These are phyloP conservation scores for Rhodosporidiobolus sp. DNA, from an alignment of 768 basidiomycete genomes.

Conservation along the genomic window DNA sequence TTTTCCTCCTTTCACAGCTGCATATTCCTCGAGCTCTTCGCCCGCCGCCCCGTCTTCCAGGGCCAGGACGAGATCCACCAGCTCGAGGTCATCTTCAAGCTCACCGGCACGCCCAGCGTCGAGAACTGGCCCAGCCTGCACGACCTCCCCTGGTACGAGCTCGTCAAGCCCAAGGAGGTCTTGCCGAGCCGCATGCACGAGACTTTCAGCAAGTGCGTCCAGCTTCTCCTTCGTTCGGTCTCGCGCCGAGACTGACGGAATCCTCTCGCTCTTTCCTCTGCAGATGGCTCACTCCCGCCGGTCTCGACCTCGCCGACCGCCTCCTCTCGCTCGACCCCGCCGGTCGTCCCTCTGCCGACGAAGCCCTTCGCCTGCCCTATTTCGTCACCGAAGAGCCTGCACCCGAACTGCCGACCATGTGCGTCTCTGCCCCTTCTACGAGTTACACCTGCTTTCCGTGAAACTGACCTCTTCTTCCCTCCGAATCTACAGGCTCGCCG, in stretches of 20 bases:
- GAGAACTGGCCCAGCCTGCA: conserved; percentile 69
- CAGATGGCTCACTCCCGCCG: conserved; percentile 76
- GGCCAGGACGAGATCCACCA: conserved; percentile 98
- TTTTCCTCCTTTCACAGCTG: conserved; percentile 60
- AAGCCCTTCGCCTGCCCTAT: conserved; percentile 78
- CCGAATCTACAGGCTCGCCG: conserved; percentile 59
- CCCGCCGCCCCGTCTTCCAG: conserved; percentile 94
- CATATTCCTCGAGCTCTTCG: conserved; percentile 97
- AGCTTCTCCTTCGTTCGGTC: too few relatives aligned
- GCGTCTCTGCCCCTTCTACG: conserved; percentile 51
- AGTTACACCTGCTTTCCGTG: background rate
- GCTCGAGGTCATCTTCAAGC: conserved; percentile 83
- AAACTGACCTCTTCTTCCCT: background rate
- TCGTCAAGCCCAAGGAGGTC: conserved; percentile 82
- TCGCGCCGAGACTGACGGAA: too few relatives aligned
- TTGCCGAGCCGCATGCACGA: conserved; percentile 71
- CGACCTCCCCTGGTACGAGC: conserved; percentile 93
- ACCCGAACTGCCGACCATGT: conserved; percentile 75
- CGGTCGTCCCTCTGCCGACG: conserved; percentile 68
- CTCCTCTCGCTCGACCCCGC: conserved; percentile 77
- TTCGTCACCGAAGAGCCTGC: conserved; percentile 75
- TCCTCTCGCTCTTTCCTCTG: background rate
- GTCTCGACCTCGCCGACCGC: conserved; percentile 78
- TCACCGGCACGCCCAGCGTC: conserved; percentile 74
- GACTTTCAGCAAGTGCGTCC: conserved; percentile 71